Base-by-base conservation (phyloP, 2,329 filamentous ascomycete species). In the Penicillium sp. region DNA sequence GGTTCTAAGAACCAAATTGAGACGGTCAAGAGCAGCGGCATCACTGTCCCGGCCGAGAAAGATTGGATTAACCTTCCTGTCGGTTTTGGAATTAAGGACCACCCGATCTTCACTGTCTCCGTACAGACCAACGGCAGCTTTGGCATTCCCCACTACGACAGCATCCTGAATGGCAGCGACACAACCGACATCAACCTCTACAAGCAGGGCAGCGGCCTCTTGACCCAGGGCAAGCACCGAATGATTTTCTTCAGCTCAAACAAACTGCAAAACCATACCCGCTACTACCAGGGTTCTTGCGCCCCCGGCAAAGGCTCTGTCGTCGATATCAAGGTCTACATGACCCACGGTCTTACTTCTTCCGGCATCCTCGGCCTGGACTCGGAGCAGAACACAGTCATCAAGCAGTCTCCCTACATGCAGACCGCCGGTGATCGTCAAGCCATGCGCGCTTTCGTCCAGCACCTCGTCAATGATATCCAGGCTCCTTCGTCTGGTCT, bases 1-100 rank as follows among this genome's bases (percentile, higher is more conserved):
- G 89, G 88, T 4, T 87, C 87, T 22, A 73, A 74, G 53, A 77
- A 76, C 46, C 78, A 81, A 69, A 77, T 82, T 47, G 71, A 71
- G 44, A 70, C 76, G 24, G 81, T 82, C 40, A 74, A 78, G 68
- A 72, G 70, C 62, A 81, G 79, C 56, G 72, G 67, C 19, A 77
- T 79, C 6, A 44, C 69, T 6, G 77, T 77, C 16, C 77, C 81
- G 56, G 70, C 75, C 18, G 70, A 77, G 59, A 61, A 72, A n/a
- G 61, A 80, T 24, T 83, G 81, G 81, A 81, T 83, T 65, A 73
- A 80, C 62, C 73, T 83, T 5, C 81, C 81, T 7, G 81, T 83
- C n/a, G 81, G 81, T 33, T 66, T 80, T 54, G 82, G 81, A 61
- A 65, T 83, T 49, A 78, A 80, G 63, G 81, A 83, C 76, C 68